These are phyloP conservation scores for Solanum tarapatanum DNA, from an alignment of 257 asterid genomes.

Conservation along the genomic window DNA sequence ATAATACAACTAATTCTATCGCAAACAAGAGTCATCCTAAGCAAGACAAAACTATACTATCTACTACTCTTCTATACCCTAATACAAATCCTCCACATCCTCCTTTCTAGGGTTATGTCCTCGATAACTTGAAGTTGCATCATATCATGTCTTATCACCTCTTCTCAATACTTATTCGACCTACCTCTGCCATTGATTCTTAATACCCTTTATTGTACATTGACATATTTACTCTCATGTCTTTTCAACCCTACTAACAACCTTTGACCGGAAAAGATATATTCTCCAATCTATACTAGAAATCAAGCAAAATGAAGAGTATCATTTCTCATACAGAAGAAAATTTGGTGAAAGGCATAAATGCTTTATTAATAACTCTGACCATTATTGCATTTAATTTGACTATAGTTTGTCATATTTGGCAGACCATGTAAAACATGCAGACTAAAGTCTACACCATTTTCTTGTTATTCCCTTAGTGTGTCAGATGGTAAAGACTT, in stretches of 20 bases:
- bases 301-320: not conserved
- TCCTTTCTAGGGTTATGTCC: too few species aligned
- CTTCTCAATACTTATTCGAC: not conserved
- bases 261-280: not conserved
- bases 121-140: too few species aligned
- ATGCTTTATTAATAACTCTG: not conserved
- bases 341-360: not conserved
- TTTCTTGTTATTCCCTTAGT: not conserved
- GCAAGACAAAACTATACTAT: too few species aligned
- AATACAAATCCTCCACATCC: too few species aligned
- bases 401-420: not conserved
- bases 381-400: not conserved
- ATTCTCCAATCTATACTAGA: not conserved
- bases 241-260: not conserved
- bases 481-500: not conserved
- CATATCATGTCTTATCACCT: not conserved
- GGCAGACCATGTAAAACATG: not conserved
- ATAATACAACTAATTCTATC: too few species aligned
- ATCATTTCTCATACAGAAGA: not conserved
- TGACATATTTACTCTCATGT: not conserved
- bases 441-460: not conserved
- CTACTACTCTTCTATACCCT: not conserved
- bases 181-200: not conserved
- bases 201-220: not conserved
- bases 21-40: too few species aligned